These are phyloP conservation scores for Volutella citrinella DNA, from an alignment of 2,329 filamentous ascomycete genomes.

Conservation along the genomic window DNA sequence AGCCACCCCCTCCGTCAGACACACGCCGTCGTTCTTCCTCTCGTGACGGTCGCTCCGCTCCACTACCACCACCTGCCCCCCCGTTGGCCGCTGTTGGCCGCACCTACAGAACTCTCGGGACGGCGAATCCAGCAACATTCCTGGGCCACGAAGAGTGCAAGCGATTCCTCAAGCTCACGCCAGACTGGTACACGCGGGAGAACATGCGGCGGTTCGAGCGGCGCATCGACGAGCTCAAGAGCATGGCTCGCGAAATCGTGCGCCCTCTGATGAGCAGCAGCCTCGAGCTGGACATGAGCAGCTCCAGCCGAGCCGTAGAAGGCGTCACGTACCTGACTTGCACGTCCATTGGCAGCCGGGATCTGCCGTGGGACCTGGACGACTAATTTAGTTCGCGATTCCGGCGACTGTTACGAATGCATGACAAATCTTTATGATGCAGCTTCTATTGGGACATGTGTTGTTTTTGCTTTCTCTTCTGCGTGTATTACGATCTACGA, in stretches of 20 bases:
- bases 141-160: constrained; percentile 86
- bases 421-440: no score
- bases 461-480: constrained; percentile 5
- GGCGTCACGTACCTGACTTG: constrained; percentile 51
- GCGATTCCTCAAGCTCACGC: constrained; percentile 78
- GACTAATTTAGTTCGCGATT: constrained; percentile 17
- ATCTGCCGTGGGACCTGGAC: constrained; percentile 48
- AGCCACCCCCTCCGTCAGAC: constrained; percentile 39
- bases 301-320: constrained; percentile 38
- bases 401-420: no score
- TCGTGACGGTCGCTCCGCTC: constrained; percentile 30
- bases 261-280: constrained; percentile 82
- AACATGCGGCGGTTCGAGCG: constrained; percentile 82
- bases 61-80: constrained; percentile 37
- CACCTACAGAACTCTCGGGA: constrained; percentile 75
- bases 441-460: constrained; percentile 1
- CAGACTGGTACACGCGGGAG: constrained; percentile 82
- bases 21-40: constrained; percentile 25
- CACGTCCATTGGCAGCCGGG: constrained; percentile 44
- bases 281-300: constrained; percentile 70
- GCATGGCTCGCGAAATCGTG: constrained; percentile 76
- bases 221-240: constrained; percentile 84
- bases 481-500: no score
- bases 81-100: constrained; percentile 62
- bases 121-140: constrained; percentile 57